Evolutionary conservation across 768 basidiomycete species (phyloP).

Genomic region (Lactarius hengduanensis): DNA sequence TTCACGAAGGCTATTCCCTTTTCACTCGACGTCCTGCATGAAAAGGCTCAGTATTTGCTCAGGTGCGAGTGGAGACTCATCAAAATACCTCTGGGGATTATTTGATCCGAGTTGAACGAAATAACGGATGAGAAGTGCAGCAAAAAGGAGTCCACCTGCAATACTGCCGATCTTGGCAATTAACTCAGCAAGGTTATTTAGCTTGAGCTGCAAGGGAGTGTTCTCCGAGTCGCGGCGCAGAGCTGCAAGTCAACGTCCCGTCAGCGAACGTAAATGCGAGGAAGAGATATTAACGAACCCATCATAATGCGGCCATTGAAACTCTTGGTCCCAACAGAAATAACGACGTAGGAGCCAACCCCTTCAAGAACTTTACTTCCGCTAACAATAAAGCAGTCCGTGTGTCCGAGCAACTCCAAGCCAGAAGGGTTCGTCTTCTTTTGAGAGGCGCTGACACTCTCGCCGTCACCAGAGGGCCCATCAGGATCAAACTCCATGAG

Average conservation of each 20-base stretch:
- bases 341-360: constrained; percentile 88
- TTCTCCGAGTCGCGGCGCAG: constrained; percentile 83
- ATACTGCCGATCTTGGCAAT: constrained; percentile 89
- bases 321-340: constrained; percentile 87
- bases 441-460: constrained; percentile 32
- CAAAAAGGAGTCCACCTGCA: constrained; percentile 81
- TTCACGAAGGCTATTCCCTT: constrained; percentile 91
- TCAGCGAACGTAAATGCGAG: not conserved
- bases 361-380: constrained; percentile 95
- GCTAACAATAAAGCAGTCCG: constrained; percentile 88
- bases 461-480: constrained; percentile 17
- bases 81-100: constrained; percentile 52
- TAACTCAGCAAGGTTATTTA: constrained; percentile 90
- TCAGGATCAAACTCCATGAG: constrained; percentile 20
- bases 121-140: constrained; percentile 87
- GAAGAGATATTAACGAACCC: constrained; percentile 52
- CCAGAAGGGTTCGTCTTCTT: constrained; percentile 27
- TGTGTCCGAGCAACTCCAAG: constrained; percentile 47
- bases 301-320: constrained; percentile 99
- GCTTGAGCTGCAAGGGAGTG: constrained; percentile 91
- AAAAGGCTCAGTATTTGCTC: constrained; percentile 4
- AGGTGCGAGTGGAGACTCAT: not conserved
- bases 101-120: constrained; percentile 79
- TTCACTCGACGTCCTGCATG: constrained; percentile 59
- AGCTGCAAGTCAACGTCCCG: constrained; percentile 45